These are phyloP conservation scores for Thermothelomyces thermophilus DNA, from an alignment of 2,329 filamentous ascomycete genomes.

Conservation along the genomic window DNA sequence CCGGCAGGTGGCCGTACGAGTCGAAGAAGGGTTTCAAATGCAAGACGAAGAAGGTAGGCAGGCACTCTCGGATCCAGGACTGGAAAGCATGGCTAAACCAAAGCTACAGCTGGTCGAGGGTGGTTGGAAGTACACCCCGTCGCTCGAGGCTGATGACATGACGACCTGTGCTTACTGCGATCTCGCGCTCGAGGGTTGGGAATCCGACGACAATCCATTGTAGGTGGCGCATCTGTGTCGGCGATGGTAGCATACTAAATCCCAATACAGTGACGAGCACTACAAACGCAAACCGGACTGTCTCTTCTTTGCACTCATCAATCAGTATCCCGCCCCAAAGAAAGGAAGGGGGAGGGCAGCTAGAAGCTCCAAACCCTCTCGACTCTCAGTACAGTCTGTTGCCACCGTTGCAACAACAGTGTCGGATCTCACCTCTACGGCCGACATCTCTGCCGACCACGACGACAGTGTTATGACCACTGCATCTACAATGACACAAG, in stretches of 20 bases:
- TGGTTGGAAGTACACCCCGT: conserved; percentile 91
- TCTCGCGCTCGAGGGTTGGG: conserved; percentile 88
- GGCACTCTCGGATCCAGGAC: neutral
- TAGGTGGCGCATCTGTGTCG: conserved; percentile 38
- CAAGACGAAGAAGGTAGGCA: conserved; percentile 72
- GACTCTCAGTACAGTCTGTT: conserved; percentile 54
- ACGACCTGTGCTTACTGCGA: conserved; percentile 88
- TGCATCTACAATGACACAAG: conserved; percentile 52
- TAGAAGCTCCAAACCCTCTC: conserved; percentile 61
- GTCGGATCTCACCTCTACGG: conserved; percentile 44
- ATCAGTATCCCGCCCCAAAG: conserved; percentile 50
- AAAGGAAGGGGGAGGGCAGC: conserved; percentile 48
- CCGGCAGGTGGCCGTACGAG: conserved; percentile 83
- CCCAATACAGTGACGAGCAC: conserved; percentile 68
- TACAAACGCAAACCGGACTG: conserved; percentile 71
- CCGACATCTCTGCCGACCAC: conserved; percentile 42
- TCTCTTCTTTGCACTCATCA: conserved; percentile 69
- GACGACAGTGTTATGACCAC: conserved; percentile 57
- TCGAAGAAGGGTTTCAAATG: conserved; percentile 81
- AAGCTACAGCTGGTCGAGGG: conserved; percentile 70
- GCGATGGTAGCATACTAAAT: conserved; percentile 1
- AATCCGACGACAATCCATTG: conserved; percentile 83
- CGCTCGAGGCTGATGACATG: conserved; percentile 75
- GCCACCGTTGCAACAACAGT: conserved; percentile 44
- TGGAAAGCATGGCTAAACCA: neutral